These are phyloP conservation scores for Candida awuae DNA, from an alignment of 805 yeast species.

Conservation along the genomic window DNA sequence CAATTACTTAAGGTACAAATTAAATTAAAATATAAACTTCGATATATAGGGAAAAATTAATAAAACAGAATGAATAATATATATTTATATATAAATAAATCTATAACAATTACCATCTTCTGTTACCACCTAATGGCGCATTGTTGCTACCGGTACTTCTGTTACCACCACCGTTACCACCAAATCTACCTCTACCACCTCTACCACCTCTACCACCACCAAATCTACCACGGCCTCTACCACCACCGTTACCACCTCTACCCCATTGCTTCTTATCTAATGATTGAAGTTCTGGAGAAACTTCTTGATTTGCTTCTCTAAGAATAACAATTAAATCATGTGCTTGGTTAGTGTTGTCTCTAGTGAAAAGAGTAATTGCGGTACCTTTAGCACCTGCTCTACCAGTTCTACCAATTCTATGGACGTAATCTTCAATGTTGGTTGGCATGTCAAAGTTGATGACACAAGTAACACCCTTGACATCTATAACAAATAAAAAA, in stretches of 20 bases:
- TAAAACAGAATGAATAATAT: too few species aligned
- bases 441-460: conserved; percentile 97
- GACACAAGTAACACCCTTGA: conserved; percentile 91
- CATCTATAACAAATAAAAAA: conserved; percentile 48
- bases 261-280: conserved; percentile 65
- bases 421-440: conserved; percentile 97
- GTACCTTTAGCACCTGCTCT: conserved; percentile 97
- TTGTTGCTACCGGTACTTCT: conserved; percentile 35
- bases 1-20: too few species aligned
- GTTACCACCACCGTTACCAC: conserved; percentile 23
- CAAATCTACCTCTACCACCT: conserved; percentile 31
- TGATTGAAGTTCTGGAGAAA: conserved; percentile 72
- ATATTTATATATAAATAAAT: not conserved
- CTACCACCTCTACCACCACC: conserved; percentile 43
- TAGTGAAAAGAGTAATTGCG: conserved; percentile 90
- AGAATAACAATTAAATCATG: conserved; percentile 82
- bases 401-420: conserved; percentile 98
- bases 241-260: conserved; percentile 46
- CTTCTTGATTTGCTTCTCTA: conserved; percentile 89
- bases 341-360: conserved; percentile 79
- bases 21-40: too few species aligned
- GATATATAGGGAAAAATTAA: too few species aligned
- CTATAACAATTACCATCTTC: conserved; percentile 25
- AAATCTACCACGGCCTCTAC: conserved; percentile 46
- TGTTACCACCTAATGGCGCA: conserved; percentile 37